A percentile compares a stretch with the other conserved stretches of the same genome.
phyloP scores from a whole-genome alignment of 441 rosid genomes.

The Erysimum cheiri region DNA sequence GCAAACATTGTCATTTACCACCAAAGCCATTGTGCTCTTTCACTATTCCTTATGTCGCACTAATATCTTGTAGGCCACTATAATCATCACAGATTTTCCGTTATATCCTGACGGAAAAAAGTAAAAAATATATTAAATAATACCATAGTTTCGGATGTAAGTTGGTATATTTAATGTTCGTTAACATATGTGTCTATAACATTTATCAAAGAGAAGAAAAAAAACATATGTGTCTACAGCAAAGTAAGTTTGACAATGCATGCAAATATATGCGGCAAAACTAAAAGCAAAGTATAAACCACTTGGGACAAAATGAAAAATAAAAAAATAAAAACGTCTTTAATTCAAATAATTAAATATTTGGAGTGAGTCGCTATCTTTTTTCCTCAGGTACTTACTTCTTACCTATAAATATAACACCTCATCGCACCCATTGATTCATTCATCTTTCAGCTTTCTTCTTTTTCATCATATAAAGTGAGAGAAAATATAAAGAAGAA shows the following conservation, averaged over 20 bases:
- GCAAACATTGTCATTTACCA: conserved; percentile 39
- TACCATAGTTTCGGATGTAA: too few relatives aligned
- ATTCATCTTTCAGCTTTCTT: conserved; percentile 22
- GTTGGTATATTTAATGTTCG: too few relatives aligned
- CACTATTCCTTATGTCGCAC: conserved; percentile 32
- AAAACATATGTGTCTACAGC: neutral
- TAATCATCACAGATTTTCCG: neutral
- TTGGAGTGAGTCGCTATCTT: conserved; percentile 2
- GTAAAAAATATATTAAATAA: too few relatives aligned
- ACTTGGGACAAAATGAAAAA: neutral
- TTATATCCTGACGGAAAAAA: neutral
- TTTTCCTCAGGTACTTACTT: conserved; percentile 27
- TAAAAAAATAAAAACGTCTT: neutral
- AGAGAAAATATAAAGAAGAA: neutral
- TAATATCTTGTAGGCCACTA: conserved; percentile 25
- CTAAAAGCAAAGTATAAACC: conserved; percentile 25
- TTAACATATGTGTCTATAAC: too few relatives aligned
- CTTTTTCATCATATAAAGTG: conserved; percentile 4
- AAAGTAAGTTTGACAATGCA: conserved; percentile 13
- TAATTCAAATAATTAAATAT: conserved; percentile 19
- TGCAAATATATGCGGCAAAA: conserved; percentile 21
- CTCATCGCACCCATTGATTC: conserved; percentile 38
- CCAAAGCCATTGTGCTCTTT: conserved; percentile 31
- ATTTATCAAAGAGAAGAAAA: too few relatives aligned
- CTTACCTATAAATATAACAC: conserved; percentile 42